A percentile compares a stretch with the other conserved stretches of the same genome.
Evolutionary conservation across 495 filamentous ascomycete species (phyloP).

Genomic region (Neurospora hispaniola): DNA sequence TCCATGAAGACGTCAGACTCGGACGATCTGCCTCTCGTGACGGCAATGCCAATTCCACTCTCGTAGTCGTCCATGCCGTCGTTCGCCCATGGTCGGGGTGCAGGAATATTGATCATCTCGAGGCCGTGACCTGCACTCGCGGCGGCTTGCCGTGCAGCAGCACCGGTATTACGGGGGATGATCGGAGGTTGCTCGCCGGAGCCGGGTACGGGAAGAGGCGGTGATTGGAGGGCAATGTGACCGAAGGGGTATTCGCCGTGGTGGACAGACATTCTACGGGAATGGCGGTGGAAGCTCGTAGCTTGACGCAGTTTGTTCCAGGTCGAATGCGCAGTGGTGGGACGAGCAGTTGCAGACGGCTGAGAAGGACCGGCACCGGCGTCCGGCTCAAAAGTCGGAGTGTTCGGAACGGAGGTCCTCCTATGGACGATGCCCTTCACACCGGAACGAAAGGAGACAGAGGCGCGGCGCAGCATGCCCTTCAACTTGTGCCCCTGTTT

Average conservation of each 20-base stretch:
- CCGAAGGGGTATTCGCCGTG: slow-evolving; percentile 25
- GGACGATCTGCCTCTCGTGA: slow-evolving; percentile 31
- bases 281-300: slow-evolving; percentile 36
- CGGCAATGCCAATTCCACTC: slow-evolving; percentile 71
- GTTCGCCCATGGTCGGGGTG: slow-evolving; percentile 21
- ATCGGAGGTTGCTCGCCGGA: slow-evolving; percentile 39
- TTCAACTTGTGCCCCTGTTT: slow-evolving; percentile 19
- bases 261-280: slow-evolving; percentile 26
- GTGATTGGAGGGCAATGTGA: slow-evolving; percentile 24
- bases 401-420: slow-evolving; percentile 35
- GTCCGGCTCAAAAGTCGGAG: slow-evolving; percentile 20
- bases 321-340: slow-evolving; percentile 35
- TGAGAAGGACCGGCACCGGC: slow-evolving; percentile 13
- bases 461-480: slow-evolving; percentile 39
- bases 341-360: slow-evolving; percentile 10
- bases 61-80: slow-evolving; percentile 51
- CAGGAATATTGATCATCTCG: slow-evolving; percentile 30
- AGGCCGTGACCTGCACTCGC: slow-evolving; percentile 57
- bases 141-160: slow-evolving; percentile 59
- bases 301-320: slow-evolving; percentile 40
- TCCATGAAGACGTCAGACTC: slow-evolving; percentile 27
- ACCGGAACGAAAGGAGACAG: slow-evolving; percentile 30
- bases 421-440: slow-evolving; percentile 35
- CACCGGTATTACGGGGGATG: slow-evolving; percentile 46
- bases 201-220: slow-evolving; percentile 35